Base-by-base conservation (phyloP, 208 protist genomes). In the Trypanosoma rangeli region DNA sequence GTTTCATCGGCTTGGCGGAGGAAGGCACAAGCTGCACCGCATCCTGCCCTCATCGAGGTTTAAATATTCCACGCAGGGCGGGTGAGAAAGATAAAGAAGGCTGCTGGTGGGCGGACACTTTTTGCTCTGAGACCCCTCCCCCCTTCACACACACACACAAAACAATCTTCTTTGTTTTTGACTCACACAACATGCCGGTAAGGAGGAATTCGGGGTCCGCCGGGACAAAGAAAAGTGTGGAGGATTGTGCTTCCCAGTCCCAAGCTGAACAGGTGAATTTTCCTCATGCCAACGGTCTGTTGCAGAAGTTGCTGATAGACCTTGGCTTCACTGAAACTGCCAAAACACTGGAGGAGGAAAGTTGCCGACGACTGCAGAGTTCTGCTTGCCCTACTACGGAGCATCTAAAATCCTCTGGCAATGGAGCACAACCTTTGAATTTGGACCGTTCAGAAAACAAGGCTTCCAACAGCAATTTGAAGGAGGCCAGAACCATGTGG, bases 311-410 rank as follows among this genome's bases (percentile, higher is more conserved):
- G n/a, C 71, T 92, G 39, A 64, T 80, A 33, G 74, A 82, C 39
- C 75, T 92, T 29, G 79, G 82, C 13, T 61, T 87, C 48, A 79
- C 70, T 26, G 84, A 84, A 9, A 89, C 82, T 5, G 84, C 78
- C n/a, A 70, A 82, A 16, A 76, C 74, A 15, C 59, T 89, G 16
- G 74, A 76, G 31, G 69, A 78, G 7, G 82, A 92, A 70, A 72
- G 79, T 18, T 59, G 73, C 39, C 66, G 49, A 20, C 69, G 71
- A 24, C 66, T 76, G 26, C 58, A 73, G 29, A 49, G 29, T 31
- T 50, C 54, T 9, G 5, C 53, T 54, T 15, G 26, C 26, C 4
- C 33, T 28, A 44, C 22, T 3, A 15, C 26, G 54, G 29, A 29
- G 22, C 22, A 28, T 20, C 7, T 2, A 16, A 35, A 58, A 1